Evolutionary conservation across 2,329 filamentous ascomycete genomes (phyloP), one percentile per base, ranked within the genome.

Genomic region (Arthroderma sp.): DNA sequence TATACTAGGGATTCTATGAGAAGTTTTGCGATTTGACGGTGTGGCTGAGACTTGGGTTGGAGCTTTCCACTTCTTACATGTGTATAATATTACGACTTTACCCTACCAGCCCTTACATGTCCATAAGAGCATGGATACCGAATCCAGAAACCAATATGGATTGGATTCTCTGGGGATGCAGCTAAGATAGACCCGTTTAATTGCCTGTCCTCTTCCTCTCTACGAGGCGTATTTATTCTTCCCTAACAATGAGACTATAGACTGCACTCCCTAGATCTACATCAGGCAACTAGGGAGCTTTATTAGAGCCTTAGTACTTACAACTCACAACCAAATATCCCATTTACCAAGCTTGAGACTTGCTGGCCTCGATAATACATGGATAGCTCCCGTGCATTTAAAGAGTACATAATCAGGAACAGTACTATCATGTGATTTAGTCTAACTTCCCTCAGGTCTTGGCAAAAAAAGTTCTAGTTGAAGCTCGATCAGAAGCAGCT

Each of bases 381-480:
- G 28, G 3, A 31, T 3, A 31, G 28, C 28, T 31, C 7, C 28
- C 28, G 7, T 19, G 8, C 23, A 31, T 19, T 13, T 5, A 2
- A 4, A 0, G 25, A 31, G 33, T 51, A 51, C 8, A 33, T 51
- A 51, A 51, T 51, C 47, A 51, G 47, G 47, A 31, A 51, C 47
- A 6, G 5, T 51, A 8, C 7, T 4, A 6, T 28, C n/a, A 38
- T 37, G 47, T 38, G 28, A 28, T 11, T 58, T 55, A 41, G 51
- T 39, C 39, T 33, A 38, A 37, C 8, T 15, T 37, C 19, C 39
- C n/a, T 6, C 21, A 28, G n/a, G 11, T 47, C 41, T 31, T 38
- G 39, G 35, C 53, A 58, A 58, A 56, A 31, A 58, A 55, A 49
- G 37, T 54, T 55, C 51, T 37, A 25, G 19, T 19, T n/a, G 13